Evolutionary conservation across 2,329 filamentous ascomycete species (phyloP), one percentile per base, ranked within the genome.

Genomic region (Lasiodiplodia theobromae): DNA sequence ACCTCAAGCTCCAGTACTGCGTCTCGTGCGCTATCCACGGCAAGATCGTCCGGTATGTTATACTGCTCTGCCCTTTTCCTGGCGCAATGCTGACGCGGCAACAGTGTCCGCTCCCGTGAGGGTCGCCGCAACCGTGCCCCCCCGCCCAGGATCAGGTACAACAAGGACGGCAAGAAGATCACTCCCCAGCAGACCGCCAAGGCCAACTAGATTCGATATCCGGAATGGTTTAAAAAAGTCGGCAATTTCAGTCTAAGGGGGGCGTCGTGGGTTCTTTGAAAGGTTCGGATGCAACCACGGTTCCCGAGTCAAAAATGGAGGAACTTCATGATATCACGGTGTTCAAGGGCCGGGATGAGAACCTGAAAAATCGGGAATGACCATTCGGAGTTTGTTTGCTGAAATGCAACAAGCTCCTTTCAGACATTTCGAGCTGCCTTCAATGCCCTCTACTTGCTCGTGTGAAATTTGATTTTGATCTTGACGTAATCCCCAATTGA

Each of bases 141-240:
- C 80, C 96, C 96, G 77, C 96, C 96, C 82, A 91, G 96, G 83
- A 94, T 99, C 80, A 89, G 96, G 81, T 99, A 97, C 93, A 99
- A 99, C 92, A 97, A 98, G 92, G 96, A 99, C 82, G 95, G 94
- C 89, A 99, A 99, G 94, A 99, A 99, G 92, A 91, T 99, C 83
- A 91, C 91, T 84, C 94, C 95, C 76, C 92, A 91, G 82, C 90
- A 93, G 86, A 86, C 87, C 76, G 87, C 88, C 80, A 93, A 92
- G 87, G 86, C 67, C 67, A 38, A 64, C 31, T 68, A 68, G 49
- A 57, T 31, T 25, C n/a, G 21, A 28, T 23, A 47, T 40, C 58
- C 38, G 58, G 40, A 67, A 47, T 18, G 40, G 47, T 47, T 64
- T 54, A 12, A 62, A 53, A 53, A 37, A 14, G 62, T 58, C 40